Evolutionary conservation across 495 filamentous ascomycete genomes (phyloP).

Genomic region (Penicillium silybi): DNA sequence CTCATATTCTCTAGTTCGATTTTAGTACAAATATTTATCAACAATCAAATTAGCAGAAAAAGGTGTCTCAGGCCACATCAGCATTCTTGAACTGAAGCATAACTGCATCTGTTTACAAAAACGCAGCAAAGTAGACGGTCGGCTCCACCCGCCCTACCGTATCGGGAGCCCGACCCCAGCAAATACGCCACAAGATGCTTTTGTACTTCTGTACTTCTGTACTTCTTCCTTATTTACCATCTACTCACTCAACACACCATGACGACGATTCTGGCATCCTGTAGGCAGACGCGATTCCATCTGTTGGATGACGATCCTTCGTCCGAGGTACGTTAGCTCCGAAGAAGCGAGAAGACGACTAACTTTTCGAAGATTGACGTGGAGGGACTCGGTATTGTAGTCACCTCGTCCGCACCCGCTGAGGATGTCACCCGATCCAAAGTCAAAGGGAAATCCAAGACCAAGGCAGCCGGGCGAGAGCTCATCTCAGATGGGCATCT

Average conservation of each 20-base stretch:
- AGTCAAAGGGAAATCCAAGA: slow-evolving; percentile 50
- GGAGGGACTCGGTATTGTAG: slow-evolving; percentile 59
- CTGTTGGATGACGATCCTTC: slow-evolving; percentile 39
- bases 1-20: too few relatives aligned
- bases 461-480: slow-evolving; percentile 54
- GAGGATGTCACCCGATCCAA: slow-evolving; percentile 34
- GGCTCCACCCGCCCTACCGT: slow-evolving; percentile 7
- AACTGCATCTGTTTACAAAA: too few relatives aligned
- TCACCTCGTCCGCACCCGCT: slow-evolving; percentile 37
- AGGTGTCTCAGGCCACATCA: too few relatives aligned
- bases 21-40: too few relatives aligned
- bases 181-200: background rate
- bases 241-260: slow-evolving; percentile 6
- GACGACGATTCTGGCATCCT: slow-evolving; percentile 38
- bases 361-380: slow-evolving; percentile 55
- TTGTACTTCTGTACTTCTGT: background rate
- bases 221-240: background rate
- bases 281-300: slow-evolving; percentile 47
- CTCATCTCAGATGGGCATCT: slow-evolving; percentile 65
- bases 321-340: slow-evolving; percentile 28
- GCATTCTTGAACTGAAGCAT: background rate
- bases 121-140: background rate
- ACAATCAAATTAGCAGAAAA: too few relatives aligned
- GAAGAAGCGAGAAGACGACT: background rate
- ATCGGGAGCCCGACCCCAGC: slow-evolving; percentile 31